Evolutionary conservation across 1,284 basidiomycete genomes (phyloP), one percentile per base, ranked within the genome.

Genomic region (Fomitopsis palustris): DNA sequence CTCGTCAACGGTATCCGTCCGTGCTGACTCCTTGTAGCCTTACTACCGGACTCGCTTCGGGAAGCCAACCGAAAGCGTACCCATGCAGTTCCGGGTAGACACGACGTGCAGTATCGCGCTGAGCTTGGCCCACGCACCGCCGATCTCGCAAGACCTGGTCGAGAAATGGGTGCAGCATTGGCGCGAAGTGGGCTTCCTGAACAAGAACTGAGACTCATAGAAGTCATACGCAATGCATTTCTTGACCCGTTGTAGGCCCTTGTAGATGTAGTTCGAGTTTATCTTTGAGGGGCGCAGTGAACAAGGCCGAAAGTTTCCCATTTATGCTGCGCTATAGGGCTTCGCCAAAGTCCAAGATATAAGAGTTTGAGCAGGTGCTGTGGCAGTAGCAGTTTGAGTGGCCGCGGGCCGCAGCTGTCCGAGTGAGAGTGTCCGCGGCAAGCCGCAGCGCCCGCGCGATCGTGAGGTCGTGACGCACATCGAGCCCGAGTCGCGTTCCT

Each of bases 121-220:
- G 10, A 62, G 54, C 52, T 56, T 62, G 7, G 55, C 51, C 4
- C 41, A 42, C 29, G 38, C 51, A 17, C 47, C 54, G 10, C 33
- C 58, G 10, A 52, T 62, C 25, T 51, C 54, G 16, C 52, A 57
- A 39, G 51, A 59, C 8, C 54, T 62, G 4, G 55, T 62, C 21
- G 53, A 41, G 16, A 59, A 59, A 29, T 62, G 61, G 61, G 61
- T 62, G 8, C 42, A 57, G 17, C 54, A 54, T 38, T 62, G 61
- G 61, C 58, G 58, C 27, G 41, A 29, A 8, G 42, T 54, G 10
- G 57, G 58, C 37, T 62, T 62, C 21, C 31, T 62, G 23, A 38
- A 21, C 5, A 53, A 38, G 29, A 19, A 21, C 10, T 31, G 10
- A 47, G 17, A 29, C 5, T n/a, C n/a, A n/a, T n/a, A n/a, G n/a